Percentiles rank a stretch among this genome's conserved stretches.
These are phyloP conservation scores for Brettanomyces anomalus DNA, from an alignment of 805 yeast species.

Conservation along the genomic window DNA sequence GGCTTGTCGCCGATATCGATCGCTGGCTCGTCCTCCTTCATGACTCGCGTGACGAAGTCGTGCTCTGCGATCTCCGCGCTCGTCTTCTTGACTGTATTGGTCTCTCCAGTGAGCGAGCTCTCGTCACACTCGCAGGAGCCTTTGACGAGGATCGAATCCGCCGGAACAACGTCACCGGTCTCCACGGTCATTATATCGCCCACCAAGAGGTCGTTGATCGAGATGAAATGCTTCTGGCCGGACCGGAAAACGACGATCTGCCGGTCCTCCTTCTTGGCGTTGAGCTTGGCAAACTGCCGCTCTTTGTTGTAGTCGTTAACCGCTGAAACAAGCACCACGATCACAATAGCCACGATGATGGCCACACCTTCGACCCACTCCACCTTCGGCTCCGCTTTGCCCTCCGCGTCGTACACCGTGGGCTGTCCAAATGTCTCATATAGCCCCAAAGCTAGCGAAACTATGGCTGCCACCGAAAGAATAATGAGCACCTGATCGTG, in stretches of 20 bases:
- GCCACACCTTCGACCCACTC: conserved; percentile 99
- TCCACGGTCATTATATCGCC: conserved; percentile 80
- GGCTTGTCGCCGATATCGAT: conserved; percentile 30
- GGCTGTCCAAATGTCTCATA: conserved; percentile 89
- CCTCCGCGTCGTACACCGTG: conserved; percentile 68
- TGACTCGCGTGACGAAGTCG: background rate
- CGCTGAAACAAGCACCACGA: conserved; percentile 90
- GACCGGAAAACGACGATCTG: conserved; percentile 67
- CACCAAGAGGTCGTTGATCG: conserved; percentile 68
- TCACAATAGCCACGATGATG: conserved; percentile 79
- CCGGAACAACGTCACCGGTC: conserved; percentile 93
- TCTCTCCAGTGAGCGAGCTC: conserved; percentile 89
- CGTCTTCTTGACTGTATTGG: conserved; percentile 66
- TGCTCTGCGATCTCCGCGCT: conserved; percentile 32
- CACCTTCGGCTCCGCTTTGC: conserved; percentile 68
- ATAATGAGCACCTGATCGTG: conserved; percentile 86
- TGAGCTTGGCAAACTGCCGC: conserved; percentile 79
- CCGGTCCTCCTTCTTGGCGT: conserved; percentile 81
- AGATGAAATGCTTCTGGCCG: conserved; percentile 57
- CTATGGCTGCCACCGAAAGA: conserved; percentile 75
- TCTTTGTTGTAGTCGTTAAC: conserved; percentile 97
- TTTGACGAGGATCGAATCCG: conserved; percentile 66
- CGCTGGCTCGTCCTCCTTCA: background rate
- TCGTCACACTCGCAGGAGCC: conserved; percentile 89
- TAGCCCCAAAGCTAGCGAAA: conserved; percentile 83